A percentile compares a stretch with the other conserved stretches of the same genome.
Evolutionary conservation across 2,329 filamentous ascomycete genomes (phyloP).

Genomic region (Metarhizium robertsii): DNA sequence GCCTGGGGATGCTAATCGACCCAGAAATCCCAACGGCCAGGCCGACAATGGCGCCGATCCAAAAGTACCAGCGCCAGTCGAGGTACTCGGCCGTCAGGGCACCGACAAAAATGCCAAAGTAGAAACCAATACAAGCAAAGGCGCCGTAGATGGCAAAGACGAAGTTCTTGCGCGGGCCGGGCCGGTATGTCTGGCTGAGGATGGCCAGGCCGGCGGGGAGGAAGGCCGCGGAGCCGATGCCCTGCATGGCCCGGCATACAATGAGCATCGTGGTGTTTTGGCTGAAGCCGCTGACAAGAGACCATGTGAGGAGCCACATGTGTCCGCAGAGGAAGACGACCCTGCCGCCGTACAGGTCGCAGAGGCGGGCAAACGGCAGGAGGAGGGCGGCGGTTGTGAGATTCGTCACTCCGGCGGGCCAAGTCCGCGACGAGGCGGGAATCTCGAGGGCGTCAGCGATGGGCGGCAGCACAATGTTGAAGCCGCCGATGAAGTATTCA

Average conservation of each 20-base stretch:
- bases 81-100: slow-evolving; percentile 52
- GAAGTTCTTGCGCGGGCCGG: slow-evolving; percentile 62
- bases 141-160: slow-evolving; percentile 53
- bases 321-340: slow-evolving; percentile 50
- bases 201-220: slow-evolving; percentile 59
- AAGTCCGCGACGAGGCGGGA: slow-evolving; percentile 49
- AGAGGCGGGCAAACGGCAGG: slow-evolving; percentile 51
- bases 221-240: slow-evolving; percentile 63
- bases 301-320: slow-evolving; percentile 59
- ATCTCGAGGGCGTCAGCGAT: slow-evolving; percentile 55
- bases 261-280: slow-evolving; percentile 61
- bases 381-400: slow-evolving; percentile 47
- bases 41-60: slow-evolving; percentile 41
- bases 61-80: slow-evolving; percentile 64
- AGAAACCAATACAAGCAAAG: slow-evolving; percentile 50
- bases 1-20: slow-evolving; percentile 28
- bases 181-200: slow-evolving; percentile 59
- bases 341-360: slow-evolving; percentile 55
- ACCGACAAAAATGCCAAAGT: slow-evolving; percentile 58
- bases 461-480: slow-evolving; percentile 62
- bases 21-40: slow-evolving; percentile 38
- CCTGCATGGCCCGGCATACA: slow-evolving; percentile 64
- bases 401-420: slow-evolving; percentile 56
- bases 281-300: slow-evolving; percentile 61
- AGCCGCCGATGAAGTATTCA: slow-evolving; percentile 72